Percentiles rank a stretch among this genome's conserved stretches.
These are phyloP conservation scores for Bondarzewia mesenterica DNA, from an alignment of 1,284 basidiomycete species.

Conservation along the genomic window DNA sequence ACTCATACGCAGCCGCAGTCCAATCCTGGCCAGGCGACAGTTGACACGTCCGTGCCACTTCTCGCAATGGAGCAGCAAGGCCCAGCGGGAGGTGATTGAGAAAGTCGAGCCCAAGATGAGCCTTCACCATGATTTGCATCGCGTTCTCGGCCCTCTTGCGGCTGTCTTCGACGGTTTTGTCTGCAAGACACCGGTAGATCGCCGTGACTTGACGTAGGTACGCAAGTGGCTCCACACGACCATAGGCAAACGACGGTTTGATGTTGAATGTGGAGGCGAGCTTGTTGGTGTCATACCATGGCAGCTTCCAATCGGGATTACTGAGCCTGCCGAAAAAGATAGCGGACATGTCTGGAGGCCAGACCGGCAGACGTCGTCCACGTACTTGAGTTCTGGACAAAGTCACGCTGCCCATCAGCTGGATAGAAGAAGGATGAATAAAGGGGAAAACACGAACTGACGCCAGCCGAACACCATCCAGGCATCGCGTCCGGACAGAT, in stretches of 20 bases:
- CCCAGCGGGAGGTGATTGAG: slow-evolving; percentile 60
- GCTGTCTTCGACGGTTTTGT: slow-evolving; percentile 36
- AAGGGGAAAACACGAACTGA: slow-evolving; percentile 30
- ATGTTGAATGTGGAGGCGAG: slow-evolving; percentile 43
- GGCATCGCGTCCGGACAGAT: slow-evolving; percentile 53
- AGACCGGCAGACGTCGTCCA: slow-evolving; percentile 62
- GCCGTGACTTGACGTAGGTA: slow-evolving; percentile 41
- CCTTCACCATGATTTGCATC: slow-evolving; percentile 50
- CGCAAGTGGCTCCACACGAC: slow-evolving; percentile 45
- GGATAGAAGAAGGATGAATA: not conserved
- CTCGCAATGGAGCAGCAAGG: slow-evolving; percentile 72
- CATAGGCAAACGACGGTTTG: slow-evolving; percentile 51
- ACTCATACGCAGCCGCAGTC: slow-evolving; percentile 61
- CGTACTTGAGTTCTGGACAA: slow-evolving; percentile 25
- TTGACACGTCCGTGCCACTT: slow-evolving; percentile 79
- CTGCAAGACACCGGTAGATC: slow-evolving; percentile 51
- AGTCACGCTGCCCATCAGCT: not conserved
- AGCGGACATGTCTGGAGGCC: slow-evolving; percentile 60
- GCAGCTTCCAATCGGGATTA: slow-evolving; percentile 57
- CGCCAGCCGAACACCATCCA: slow-evolving; percentile 44
- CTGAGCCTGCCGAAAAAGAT: slow-evolving; percentile 57
- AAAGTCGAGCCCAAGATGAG: slow-evolving; percentile 38
- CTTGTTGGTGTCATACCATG: slow-evolving; percentile 42
- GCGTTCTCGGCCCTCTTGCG: slow-evolving; percentile 60
- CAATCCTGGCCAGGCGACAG: slow-evolving; percentile 68